Evolutionary conservation across 768 basidiomycete genomes (phyloP).

Genomic region (Collybia mongolica): DNA sequence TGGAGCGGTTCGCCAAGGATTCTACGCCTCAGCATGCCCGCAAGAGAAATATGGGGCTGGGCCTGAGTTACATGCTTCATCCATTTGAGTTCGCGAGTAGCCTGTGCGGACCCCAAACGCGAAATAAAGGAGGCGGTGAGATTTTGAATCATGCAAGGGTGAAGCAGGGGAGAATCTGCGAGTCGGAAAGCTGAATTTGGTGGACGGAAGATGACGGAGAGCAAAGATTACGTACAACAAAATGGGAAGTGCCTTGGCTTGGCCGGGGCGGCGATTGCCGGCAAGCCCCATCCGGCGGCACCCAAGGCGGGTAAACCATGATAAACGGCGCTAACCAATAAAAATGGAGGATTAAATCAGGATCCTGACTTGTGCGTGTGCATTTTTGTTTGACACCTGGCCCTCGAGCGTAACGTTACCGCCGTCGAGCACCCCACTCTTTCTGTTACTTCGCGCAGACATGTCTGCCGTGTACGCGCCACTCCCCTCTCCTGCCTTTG

Average conservation of each 20-base stretch:
- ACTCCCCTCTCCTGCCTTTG: conserved; percentile 32
- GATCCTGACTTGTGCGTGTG: conserved; percentile 2
- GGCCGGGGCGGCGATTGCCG: conserved; percentile 15
- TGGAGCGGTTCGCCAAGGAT: conserved; percentile 77
- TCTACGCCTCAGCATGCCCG: conserved; percentile 58
- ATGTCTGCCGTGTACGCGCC: conserved; percentile 39
- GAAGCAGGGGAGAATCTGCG: not conserved
- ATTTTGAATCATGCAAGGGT: conserved; percentile 6
- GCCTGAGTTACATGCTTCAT: conserved; percentile 28
- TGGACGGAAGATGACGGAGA: conserved; percentile 14
- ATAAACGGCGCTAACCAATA: conserved; percentile 10
- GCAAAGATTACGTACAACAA: not conserved
- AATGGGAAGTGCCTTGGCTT: not conserved
- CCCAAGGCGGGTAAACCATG: conserved; percentile 9
- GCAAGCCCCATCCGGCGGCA: conserved; percentile 14
- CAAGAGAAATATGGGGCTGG: conserved; percentile 20
- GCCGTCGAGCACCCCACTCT: not conserved
- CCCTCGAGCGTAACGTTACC: no score
- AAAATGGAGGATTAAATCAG: conserved; percentile 18
- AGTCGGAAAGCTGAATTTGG: not conserved
- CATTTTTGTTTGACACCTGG: no score
- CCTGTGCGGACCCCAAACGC: conserved; percentile 34
- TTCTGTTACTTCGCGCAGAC: conserved; percentile 15
- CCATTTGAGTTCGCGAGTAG: conserved; percentile 42
- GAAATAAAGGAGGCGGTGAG: conserved; percentile 22